These are phyloP conservation scores for Globisporangium irregulare DNA, from an alignment of 352 stramenopile species.

Conservation along the genomic window DNA sequence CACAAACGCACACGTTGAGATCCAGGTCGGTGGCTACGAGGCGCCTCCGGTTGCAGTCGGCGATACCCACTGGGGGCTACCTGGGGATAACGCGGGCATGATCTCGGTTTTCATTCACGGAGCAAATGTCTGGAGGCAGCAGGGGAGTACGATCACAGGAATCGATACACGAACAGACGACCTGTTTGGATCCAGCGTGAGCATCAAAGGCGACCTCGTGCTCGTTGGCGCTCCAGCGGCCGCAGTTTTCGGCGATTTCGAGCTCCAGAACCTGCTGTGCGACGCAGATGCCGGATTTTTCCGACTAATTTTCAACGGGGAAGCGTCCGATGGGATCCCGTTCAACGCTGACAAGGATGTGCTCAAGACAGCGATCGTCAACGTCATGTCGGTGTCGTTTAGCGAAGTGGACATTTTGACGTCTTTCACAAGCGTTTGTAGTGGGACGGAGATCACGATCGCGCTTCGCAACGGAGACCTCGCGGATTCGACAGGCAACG, in stretches of 20 bases:
- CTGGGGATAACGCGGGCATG: slow-evolving; percentile 56
- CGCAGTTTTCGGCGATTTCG: slow-evolving; percentile 68
- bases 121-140: slow-evolving; percentile 76
- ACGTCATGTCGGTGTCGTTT: slow-evolving; percentile 52
- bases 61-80: slow-evolving; percentile 49
- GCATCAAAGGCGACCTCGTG: slow-evolving; percentile 42
- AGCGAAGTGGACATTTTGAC: slow-evolving; percentile 53
- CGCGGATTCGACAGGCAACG: slow-evolving; percentile 48
- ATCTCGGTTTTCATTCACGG: slow-evolving; percentile 59
- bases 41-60: slow-evolving; percentile 27
- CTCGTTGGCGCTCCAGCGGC: slow-evolving; percentile 66
- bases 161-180: slow-evolving; percentile 62
- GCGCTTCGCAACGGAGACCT: slow-evolving; percentile 55
- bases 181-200: slow-evolving; percentile 74
- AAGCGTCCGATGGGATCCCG: slow-evolving; percentile 47
- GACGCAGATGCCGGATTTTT: slow-evolving; percentile 74
- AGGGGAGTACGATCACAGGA: slow-evolving; percentile 50
- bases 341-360: slow-evolving; percentile 54
- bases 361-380: slow-evolving; percentile 50
- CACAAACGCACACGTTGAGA: slow-evolving; percentile 46
- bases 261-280: slow-evolving; percentile 70
- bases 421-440: slow-evolving; percentile 50
- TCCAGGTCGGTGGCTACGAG: slow-evolving; percentile 56
- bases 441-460: slow-evolving; percentile 47
- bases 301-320: slow-evolving; percentile 53